Evolutionary conservation across 1,139 yeast genomes (phyloP).

Genomic region (Candida anutae): DNA sequence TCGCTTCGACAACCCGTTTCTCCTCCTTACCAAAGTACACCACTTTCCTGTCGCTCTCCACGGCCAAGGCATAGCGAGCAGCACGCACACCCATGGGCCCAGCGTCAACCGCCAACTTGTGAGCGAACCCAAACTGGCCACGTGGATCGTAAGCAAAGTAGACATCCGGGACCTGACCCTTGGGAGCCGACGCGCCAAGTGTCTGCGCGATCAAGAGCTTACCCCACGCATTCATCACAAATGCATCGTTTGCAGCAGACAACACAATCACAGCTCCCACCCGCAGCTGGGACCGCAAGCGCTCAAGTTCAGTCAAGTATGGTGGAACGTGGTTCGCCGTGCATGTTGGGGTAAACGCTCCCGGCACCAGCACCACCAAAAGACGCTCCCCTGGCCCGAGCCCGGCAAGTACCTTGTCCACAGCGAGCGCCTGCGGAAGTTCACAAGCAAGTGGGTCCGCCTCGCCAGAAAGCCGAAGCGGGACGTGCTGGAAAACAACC

Average conservation of each 20-base stretch:
- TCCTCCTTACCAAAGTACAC: constrained; percentile 21
- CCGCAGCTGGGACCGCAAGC: constrained; percentile 14
- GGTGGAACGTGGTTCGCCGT: constrained; percentile 26
- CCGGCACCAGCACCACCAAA: constrained; percentile 22
- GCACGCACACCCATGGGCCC: constrained; percentile 60
- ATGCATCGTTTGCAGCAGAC: constrained; percentile 21
- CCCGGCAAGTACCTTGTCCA: constrained; percentile 14
- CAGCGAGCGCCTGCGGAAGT: constrained; percentile 15
- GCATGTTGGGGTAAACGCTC: constrained; percentile 25
- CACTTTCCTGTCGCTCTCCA: constrained; percentile 26
- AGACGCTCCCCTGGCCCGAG: constrained; percentile 11
- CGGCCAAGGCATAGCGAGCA: constrained; percentile 63
- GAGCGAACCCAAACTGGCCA: constrained; percentile 14
- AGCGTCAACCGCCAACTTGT: constrained; percentile 16
- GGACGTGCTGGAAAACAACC: constrained; percentile 18
- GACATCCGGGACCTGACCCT: constrained; percentile 9
- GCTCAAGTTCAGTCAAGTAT: constrained; percentile 13
- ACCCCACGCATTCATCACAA: constrained; percentile 25
- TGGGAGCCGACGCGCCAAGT: background rate
- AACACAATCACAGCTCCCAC: constrained; percentile 15
- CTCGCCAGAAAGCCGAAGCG: constrained; percentile 13
- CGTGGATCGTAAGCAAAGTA: constrained; percentile 21
- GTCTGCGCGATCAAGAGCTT: constrained; percentile 13
- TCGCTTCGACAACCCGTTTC: constrained; percentile 16
- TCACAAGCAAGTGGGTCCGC: constrained; percentile 17